Conservation (phyloP, 2,329 filamentous ascomycete genomes). For the Cadophora malorum region DNA sequence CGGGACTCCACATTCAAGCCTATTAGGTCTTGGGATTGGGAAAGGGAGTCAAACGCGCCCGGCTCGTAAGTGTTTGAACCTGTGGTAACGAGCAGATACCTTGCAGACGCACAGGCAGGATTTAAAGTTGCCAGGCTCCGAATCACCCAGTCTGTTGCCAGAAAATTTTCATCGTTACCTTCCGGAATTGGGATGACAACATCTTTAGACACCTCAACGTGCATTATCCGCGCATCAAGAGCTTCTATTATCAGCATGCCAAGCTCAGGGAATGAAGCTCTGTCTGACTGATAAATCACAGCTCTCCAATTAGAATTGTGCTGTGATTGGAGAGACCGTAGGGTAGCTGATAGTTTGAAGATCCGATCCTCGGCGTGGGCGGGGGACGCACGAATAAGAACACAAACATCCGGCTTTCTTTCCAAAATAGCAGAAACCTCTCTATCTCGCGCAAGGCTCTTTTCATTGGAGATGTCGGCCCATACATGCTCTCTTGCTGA, state of each 20-base stretch:
- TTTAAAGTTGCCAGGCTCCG: constrained; percentile 10
- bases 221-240: constrained; percentile 20
- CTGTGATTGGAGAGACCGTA: constrained; percentile 27
- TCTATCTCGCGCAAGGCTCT: not conserved
- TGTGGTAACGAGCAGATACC: constrained; percentile 25
- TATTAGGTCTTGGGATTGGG: constrained; percentile 14
- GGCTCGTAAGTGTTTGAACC: constrained; percentile 23
- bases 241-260: constrained; percentile 6
- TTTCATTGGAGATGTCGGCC: constrained; percentile 15
- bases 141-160: constrained; percentile 26
- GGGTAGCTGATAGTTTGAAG: constrained; percentile 26
- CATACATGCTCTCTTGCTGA: constrained; percentile 25
- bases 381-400: constrained; percentile 19
- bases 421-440: not conserved
- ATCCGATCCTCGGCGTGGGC: constrained; percentile 13
- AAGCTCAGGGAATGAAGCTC: constrained; percentile 14
- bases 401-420: constrained; percentile 21
- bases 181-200: not conserved
- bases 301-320: constrained; percentile 25
- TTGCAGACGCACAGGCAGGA: constrained; percentile 18
- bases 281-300: constrained; percentile 9
- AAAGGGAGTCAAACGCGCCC: constrained; percentile 21
- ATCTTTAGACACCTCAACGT: constrained; percentile 7
- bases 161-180: not conserved
- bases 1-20: constrained; percentile 23